These are phyloP conservation scores for Penicillium paneum DNA, from an alignment of 2,329 filamentous ascomycete species.

Conservation along the genomic window DNA sequence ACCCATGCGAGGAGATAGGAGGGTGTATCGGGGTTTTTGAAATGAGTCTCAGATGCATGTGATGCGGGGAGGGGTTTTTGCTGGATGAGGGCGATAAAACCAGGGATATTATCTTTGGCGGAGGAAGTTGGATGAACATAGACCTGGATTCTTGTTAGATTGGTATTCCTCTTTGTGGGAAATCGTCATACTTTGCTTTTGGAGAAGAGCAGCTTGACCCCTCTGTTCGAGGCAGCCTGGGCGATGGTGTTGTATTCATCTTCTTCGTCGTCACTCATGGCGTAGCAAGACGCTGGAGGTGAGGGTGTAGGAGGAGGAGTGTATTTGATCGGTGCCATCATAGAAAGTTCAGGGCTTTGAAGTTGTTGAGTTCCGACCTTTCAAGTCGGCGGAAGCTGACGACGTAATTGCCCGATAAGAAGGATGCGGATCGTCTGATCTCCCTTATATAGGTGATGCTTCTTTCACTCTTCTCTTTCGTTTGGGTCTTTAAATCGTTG, in stretches of 20 bases:
- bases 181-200: slow-evolving; percentile 77
- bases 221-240: slow-evolving; percentile 69
- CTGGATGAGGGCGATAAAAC: slow-evolving; percentile 88
- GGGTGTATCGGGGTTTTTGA: slow-evolving; percentile 52
- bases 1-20: slow-evolving; percentile 89
- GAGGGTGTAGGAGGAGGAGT: slow-evolving; percentile 56
- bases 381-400: background rate
- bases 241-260: slow-evolving; percentile 92
- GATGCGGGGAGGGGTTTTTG: slow-evolving; percentile 61
- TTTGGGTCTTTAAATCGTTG: background rate
- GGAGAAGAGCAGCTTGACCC: slow-evolving; percentile 89
- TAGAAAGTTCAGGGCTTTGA: slow-evolving; percentile 10
- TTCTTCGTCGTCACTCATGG: slow-evolving; percentile 94
- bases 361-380: background rate
- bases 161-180: background rate
- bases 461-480: background rate
- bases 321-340: slow-evolving; percentile 35
- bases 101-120: slow-evolving; percentile 90
- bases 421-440: background rate
- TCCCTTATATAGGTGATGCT: background rate
- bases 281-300: slow-evolving; percentile 85
- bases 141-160: slow-evolving; percentile 56
- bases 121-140: slow-evolving; percentile 94
- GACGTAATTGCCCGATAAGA: slow-evolving; percentile 9
- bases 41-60: slow-evolving; percentile 40